phyloP scores from a whole-genome alignment of 495 filamentous ascomycete genomes.

The Bryoglossum gracile region DNA sequence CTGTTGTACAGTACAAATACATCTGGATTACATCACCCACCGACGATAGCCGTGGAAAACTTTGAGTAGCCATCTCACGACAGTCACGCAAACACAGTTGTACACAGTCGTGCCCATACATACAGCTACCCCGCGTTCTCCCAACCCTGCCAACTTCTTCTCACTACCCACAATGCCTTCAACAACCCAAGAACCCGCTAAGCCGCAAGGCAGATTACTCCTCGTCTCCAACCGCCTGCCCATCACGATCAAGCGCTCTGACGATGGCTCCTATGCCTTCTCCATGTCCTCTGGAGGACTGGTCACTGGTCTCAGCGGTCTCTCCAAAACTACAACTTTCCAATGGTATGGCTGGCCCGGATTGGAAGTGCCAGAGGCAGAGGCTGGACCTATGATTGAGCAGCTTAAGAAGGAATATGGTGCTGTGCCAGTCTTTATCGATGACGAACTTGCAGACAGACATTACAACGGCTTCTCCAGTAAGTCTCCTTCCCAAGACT shows the following conservation, averaged over 20 bases:
- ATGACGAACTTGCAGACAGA: constrained; percentile 68
- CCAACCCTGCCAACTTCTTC: not conserved
- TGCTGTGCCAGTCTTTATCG: constrained; percentile 70
- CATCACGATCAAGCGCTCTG: constrained; percentile 87
- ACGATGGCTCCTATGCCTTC: constrained; percentile 76
- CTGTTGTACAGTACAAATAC: no score
- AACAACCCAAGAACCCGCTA: constrained; percentile 12
- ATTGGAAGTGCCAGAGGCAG: constrained; percentile 69
- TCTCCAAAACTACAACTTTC: constrained; percentile 87
- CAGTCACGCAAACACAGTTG: not conserved
- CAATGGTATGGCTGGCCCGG: constrained; percentile 99
- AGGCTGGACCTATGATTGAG: constrained; percentile 56
- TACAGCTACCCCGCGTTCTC: not conserved
- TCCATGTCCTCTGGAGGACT: constrained; percentile 93
- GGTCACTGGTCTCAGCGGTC: constrained; percentile 80
- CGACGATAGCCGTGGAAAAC: not conserved
- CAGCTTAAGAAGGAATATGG: constrained; percentile 64
- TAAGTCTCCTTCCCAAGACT: constrained; percentile 36
- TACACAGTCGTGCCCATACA: no score
- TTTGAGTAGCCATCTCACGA: not conserved
- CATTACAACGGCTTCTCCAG: constrained; percentile 88
- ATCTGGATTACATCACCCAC: not conserved
- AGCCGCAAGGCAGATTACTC: constrained; percentile 47
- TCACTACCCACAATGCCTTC: constrained; percentile 20
- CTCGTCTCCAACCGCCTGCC: constrained; percentile 90